A percentile compares a stretch with the other conserved stretches of the same genome.
These are phyloP conservation scores for Penicillium sp. DNA, from an alignment of 2,329 filamentous ascomycete genomes.

Conservation along the genomic window DNA sequence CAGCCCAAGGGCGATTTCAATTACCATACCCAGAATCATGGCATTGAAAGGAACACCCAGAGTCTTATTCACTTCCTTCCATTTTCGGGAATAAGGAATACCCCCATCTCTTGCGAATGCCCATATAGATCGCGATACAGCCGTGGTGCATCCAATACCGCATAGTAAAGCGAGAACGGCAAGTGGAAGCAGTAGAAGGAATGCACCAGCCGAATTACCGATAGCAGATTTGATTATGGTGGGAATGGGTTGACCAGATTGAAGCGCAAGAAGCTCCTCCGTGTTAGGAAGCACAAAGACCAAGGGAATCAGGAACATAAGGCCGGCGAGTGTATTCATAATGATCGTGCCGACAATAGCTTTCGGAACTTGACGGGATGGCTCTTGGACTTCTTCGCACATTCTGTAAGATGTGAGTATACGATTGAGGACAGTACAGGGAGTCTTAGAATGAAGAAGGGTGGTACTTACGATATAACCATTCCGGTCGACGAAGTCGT, in stretches of 20 bases:
- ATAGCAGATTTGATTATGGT: slow-evolving; percentile 72
- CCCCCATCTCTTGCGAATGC: slow-evolving; percentile 17
- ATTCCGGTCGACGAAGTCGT: slow-evolving; percentile 72
- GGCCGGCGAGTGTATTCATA: slow-evolving; percentile 63
- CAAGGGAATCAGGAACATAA: slow-evolving; percentile 68
- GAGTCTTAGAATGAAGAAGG: not conserved
- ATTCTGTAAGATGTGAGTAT: slow-evolving; percentile 41
- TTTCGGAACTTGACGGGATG: slow-evolving; percentile 65
- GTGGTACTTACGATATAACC: slow-evolving; percentile 67
- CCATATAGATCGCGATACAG: slow-evolving; percentile 14
- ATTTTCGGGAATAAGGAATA: slow-evolving; percentile 65
- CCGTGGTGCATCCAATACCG: slow-evolving; percentile 15
- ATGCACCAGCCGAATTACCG: slow-evolving; percentile 68
- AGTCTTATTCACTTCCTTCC: slow-evolving; percentile 61
- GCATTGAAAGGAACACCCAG: slow-evolving; percentile 69
- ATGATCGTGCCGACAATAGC: slow-evolving; percentile 68
- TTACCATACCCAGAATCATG: slow-evolving; percentile 63
- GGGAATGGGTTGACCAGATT: slow-evolving; percentile 72
- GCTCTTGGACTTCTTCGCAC: slow-evolving; percentile 68
- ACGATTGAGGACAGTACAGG: not conserved
- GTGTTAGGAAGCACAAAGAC: slow-evolving; percentile 73
- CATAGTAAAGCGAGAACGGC: slow-evolving; percentile 55
- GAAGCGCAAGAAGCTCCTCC: slow-evolving; percentile 59
- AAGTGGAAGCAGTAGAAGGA: slow-evolving; percentile 67
- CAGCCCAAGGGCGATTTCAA: slow-evolving; percentile 69